Conservation (phyloP, 2,329 filamentous ascomycete genomes). For the Cercospora sojina region DNA sequence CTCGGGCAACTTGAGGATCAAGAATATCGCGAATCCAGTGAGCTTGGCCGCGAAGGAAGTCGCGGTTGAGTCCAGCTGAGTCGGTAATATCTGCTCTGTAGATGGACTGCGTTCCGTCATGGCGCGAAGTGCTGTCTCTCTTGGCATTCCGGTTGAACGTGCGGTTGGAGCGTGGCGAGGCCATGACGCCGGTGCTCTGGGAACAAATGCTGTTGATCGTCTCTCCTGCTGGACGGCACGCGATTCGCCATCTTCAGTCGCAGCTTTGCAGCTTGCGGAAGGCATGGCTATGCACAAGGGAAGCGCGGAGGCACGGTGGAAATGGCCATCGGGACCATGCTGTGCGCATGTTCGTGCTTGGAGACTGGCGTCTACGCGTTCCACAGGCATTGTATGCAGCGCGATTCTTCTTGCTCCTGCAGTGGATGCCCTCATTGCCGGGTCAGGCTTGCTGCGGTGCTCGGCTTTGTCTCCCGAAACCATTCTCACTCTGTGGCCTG, state of each 20-base stretch:
- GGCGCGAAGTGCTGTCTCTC: not conserved
- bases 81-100: not conserved
- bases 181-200: not conserved
- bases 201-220: not conserved
- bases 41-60: conserved; percentile 39
- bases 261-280: not conserved
- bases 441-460: not conserved
- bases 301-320: not conserved
- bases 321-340: not conserved
- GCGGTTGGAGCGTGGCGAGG: not conserved
- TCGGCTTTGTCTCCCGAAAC: not conserved
- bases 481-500: not conserved
- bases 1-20: conserved; percentile 47
- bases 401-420: not conserved
- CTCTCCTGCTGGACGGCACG: not conserved
- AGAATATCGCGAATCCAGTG: conserved; percentile 51
- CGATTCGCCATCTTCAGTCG: not conserved
- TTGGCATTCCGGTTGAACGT: not conserved
- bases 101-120: not conserved
- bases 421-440: not conserved
- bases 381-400: not conserved
- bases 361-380: not conserved
- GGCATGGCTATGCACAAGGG: not conserved
- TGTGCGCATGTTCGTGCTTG: not conserved
- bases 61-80: not conserved